Conservation (phyloP, 768 basidiomycete genomes). For the Leccinum subtestaceum region DNA sequence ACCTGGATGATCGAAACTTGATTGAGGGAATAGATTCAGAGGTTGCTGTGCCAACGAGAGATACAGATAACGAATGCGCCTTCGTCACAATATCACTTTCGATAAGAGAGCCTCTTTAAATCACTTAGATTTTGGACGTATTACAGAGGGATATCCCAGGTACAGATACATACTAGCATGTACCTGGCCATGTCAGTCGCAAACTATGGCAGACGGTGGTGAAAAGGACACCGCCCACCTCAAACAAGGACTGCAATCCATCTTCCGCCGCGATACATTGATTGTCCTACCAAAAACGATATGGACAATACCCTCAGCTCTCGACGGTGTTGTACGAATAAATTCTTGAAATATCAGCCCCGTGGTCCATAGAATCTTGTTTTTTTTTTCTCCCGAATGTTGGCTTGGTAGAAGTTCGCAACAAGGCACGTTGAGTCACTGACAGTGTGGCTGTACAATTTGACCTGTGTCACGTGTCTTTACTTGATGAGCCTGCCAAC, state of each 20-base stretch:
- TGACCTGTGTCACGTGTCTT: constrained; percentile 22
- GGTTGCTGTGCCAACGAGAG: constrained; percentile 56
- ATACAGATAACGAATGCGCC: constrained; percentile 50
- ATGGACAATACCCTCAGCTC: constrained; percentile 21
- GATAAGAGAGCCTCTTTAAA: constrained; percentile 17
- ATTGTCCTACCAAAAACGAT: constrained; percentile 8
- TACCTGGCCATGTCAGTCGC: constrained; percentile 28
- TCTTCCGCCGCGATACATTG: constrained; percentile 34
- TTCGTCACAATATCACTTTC: constrained; percentile 31
- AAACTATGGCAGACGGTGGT: constrained; percentile 66
- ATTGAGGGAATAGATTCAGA: constrained; percentile 33
- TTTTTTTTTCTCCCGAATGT: background rate
- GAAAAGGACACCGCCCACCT: constrained; percentile 52
- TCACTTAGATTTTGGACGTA: background rate
- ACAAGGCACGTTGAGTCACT: background rate
- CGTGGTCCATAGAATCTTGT: background rate
- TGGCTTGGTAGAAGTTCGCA: background rate
- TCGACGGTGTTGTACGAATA: constrained; percentile 21
- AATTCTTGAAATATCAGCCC: background rate
- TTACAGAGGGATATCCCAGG: constrained; percentile 21
- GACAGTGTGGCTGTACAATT: background rate
- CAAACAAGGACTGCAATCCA: constrained; percentile 63
- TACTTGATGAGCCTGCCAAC: background rate
- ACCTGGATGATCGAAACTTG: background rate
- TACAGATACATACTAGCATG: constrained; percentile 7